Evolutionary conservation across 257 asterid species (phyloP), one percentile per base, ranked within the genome.

Genomic region (Solanum tarijense): DNA sequence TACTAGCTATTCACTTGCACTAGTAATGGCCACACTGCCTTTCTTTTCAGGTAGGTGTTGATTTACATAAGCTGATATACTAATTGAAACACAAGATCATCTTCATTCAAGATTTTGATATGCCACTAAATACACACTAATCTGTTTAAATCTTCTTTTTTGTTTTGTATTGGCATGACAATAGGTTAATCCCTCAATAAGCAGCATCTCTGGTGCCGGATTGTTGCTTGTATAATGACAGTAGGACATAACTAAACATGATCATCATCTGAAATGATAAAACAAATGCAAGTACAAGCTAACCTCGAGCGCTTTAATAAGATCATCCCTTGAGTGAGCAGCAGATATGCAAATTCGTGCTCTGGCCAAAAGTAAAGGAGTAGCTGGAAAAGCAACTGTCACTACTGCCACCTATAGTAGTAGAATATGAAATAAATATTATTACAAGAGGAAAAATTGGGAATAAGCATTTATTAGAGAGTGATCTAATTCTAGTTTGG

Each of bases 381-480:
- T 97, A 83, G 99, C 99, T 84, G 99, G 99, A 90, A 97, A 97
- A 82, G 96, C 98, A 89, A 97, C 99, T 2, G 96, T 95, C 91
- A 97, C 99, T 48, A 96, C 98, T 89, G 99, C 99, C 89, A 97
- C 96, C 99, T 97, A 83, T 84, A 90, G 48, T 23, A 86, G 66
- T 7, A 25, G 10, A 48, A 5, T 38, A 43, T 34, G 21, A 25
- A 73, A 79, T 83, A 23, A 58, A 9, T 86, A 34, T 31, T 18
- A 72, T 32, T 46, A 12, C 21, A 86, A 69, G 81, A 46, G 25
- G 41, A 8, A 32, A 32, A 18, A 3, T 72, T 69, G 25, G 52
- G 23, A 41, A n/a, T 12, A 68, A 84, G 81, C 81, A 73, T 73
- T 73, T 73, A 73, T 34, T 73, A 13, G 81, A 73, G 81, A 73